A percentile compares a stretch with the other conserved stretches of the same genome.
Conservation (phyloP, 805 yeast genomes). For the Wickerhamomyces canadensis region DNA sequence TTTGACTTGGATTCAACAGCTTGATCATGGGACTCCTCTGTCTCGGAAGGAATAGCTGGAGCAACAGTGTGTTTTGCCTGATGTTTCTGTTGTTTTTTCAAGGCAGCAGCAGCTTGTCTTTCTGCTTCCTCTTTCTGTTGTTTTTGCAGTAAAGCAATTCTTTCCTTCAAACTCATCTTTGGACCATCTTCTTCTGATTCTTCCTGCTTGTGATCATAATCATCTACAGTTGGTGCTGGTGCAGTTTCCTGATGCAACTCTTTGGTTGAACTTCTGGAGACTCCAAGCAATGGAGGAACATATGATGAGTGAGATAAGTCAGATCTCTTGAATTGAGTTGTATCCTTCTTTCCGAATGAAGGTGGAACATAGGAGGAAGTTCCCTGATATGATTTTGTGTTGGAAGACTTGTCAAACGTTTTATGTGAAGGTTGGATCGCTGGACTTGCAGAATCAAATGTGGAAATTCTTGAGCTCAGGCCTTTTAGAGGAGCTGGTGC, state of each 20-base stretch:
- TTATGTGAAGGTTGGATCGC: conserved; percentile 14
- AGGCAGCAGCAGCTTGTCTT: conserved; percentile 56
- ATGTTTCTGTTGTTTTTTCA: conserved; percentile 43
- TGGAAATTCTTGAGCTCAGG: conserved; percentile 7
- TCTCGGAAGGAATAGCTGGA: too few species aligned
- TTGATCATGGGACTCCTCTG: not conserved
- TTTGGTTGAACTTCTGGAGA: conserved; percentile 6
- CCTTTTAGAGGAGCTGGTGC: conserved; percentile 5
- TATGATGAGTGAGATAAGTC: conserved; percentile 22
- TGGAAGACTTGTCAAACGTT: conserved; percentile 6
- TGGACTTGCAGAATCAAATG: conserved; percentile 8
- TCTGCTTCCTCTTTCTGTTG: conserved; percentile 79
- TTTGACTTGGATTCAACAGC: too few species aligned
- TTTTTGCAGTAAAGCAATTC: conserved; percentile 79
- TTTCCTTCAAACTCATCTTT: conserved; percentile 75
- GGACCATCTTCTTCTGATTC: conserved; percentile 55
- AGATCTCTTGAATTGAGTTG: not conserved
- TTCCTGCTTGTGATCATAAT: conserved; percentile 20
- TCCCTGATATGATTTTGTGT: conserved; percentile 19
- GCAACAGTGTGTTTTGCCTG: not conserved
- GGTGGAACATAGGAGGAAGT: conserved; percentile 26
- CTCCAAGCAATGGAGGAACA: conserved; percentile 21
- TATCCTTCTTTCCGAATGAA: conserved; percentile 12
- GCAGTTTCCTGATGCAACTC: conserved; percentile 8
- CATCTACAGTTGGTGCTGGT: conserved; percentile 14